A percentile compares a stretch with the other conserved stretches of the same genome.
Conservation (phyloP, 768 basidiomycete species). For the Serendipita sp. region DNA sequence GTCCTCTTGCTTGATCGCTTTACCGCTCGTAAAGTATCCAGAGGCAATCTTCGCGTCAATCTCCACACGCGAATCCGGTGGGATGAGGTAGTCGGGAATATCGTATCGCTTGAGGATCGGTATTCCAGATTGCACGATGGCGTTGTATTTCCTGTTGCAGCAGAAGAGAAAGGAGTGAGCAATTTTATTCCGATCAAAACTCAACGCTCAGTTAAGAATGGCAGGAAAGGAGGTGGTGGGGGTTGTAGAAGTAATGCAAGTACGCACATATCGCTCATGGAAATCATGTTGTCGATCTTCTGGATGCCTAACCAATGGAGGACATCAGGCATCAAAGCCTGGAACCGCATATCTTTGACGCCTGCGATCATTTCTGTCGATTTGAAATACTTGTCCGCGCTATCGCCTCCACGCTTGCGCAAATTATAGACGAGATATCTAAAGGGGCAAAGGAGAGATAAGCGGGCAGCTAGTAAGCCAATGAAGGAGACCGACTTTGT, state of each 20-base stretch:
- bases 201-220: background rate
- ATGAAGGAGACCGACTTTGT: conserved; percentile 45
- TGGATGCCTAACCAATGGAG: conserved; percentile 87
- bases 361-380: conserved; percentile 88
- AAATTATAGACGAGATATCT: conserved; percentile 89
- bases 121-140: conserved; percentile 81
- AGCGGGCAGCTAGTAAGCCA: background rate
- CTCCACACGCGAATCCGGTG: conserved; percentile 80
- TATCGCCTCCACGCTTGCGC: conserved; percentile 86
- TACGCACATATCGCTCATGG: conserved; percentile 70
- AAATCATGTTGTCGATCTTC: conserved; percentile 81
- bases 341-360: conserved; percentile 92
- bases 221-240: background rate
- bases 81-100: conserved; percentile 80
- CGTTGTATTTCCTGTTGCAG: conserved; percentile 77
- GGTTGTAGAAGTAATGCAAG: conserved; percentile 2
- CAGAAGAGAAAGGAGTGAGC: background rate
- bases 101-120: conserved; percentile 71
- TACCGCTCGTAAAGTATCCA: conserved; percentile 78
- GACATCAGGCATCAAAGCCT: conserved; percentile 89
- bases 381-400: conserved; percentile 87
- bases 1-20: conserved; percentile 62
- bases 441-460: background rate
- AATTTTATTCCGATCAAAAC: background rate
- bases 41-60: conserved; percentile 94